These are phyloP conservation scores for Fomes fomentarius DNA, from an alignment of 1,284 basidiomycete genomes.

Conservation along the genomic window DNA sequence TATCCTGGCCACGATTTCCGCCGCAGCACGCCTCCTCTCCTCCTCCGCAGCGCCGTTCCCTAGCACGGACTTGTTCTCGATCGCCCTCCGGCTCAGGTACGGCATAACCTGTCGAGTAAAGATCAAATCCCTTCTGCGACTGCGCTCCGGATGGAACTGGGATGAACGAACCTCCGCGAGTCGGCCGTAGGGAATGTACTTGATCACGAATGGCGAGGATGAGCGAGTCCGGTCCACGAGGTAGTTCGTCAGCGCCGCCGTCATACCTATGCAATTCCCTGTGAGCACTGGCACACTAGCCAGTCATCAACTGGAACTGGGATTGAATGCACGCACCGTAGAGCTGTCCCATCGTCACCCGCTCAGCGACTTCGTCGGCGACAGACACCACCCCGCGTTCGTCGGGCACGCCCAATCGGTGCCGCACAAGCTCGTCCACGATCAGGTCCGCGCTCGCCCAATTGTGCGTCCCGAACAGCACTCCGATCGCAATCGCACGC, in stretches of 20 bases:
- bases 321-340: conserved; percentile 61
- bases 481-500: conserved; percentile 54
- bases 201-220: conserved; percentile 73
- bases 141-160: neutral
- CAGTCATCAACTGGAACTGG: neutral
- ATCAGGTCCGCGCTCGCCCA: conserved; percentile 66
- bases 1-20: conserved; percentile 42
- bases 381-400: conserved; percentile 40
- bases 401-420: conserved; percentile 52
- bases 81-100: conserved; percentile 65
- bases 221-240: conserved; percentile 62
- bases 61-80: conserved; percentile 74
- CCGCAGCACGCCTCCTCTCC: conserved; percentile 45
- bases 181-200: conserved; percentile 87
- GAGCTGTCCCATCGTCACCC: conserved; percentile 81
- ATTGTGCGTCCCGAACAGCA: conserved; percentile 91
- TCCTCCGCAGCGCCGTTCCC: conserved; percentile 53
- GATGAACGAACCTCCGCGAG: conserved; percentile 56
- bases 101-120: conserved; percentile 55
- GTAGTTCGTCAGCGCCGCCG: conserved; percentile 77
- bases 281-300: neutral
- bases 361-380: conserved; percentile 60
- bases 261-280: conserved; percentile 68
- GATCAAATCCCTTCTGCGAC: neutral
- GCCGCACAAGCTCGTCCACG: conserved; percentile 59